Conservation (phyloP, 805 yeast species). For the Jamesozyma gamospora region DNA sequence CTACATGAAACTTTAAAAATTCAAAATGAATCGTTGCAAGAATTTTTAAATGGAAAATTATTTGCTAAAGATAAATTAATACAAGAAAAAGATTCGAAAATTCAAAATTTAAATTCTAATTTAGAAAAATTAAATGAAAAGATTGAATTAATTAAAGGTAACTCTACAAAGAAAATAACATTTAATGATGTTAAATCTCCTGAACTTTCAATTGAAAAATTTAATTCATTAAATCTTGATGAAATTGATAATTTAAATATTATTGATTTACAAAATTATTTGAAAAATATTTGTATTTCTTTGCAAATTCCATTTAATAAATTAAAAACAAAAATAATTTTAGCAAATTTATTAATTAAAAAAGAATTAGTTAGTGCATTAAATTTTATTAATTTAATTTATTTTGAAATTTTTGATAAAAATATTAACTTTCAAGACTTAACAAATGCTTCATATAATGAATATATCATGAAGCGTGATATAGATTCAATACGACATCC, state of each 20-base stretch:
- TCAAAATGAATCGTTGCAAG: too few relatives aligned
- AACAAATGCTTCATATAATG: conserved; percentile 1
- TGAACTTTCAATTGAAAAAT: background rate
- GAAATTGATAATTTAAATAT: conserved; percentile 24
- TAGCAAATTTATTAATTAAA: conserved; percentile 6
- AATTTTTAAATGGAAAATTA: too few relatives aligned
- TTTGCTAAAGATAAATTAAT: too few relatives aligned
- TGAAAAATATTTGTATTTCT: conserved; percentile 28
- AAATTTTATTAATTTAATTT: conserved; percentile 4
- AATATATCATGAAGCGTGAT: background rate
- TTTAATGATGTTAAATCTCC: conserved; percentile 3
- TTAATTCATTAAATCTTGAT: conserved; percentile 7
- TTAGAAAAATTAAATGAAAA: too few relatives aligned
- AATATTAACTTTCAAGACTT: conserved; percentile 1
- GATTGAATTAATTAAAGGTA: conserved; percentile 1
- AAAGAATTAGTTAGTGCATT: conserved; percentile 2
- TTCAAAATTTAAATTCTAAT: too few relatives aligned
- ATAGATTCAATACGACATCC: conserved; percentile 5
- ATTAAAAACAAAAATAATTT: conserved; percentile 19
- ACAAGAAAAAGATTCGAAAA: too few relatives aligned
- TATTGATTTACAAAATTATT: conserved; percentile 26
- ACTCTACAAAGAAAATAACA: background rate
- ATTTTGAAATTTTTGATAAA: background rate
- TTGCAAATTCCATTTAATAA: conserved; percentile 28
- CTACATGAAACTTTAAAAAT: too few relatives aligned